A percentile compares a stretch with the other conserved stretches of the same genome.
Conservation (phyloP, 2,329 filamentous ascomycete genomes). For the Hansfordia pulvinata region DNA sequence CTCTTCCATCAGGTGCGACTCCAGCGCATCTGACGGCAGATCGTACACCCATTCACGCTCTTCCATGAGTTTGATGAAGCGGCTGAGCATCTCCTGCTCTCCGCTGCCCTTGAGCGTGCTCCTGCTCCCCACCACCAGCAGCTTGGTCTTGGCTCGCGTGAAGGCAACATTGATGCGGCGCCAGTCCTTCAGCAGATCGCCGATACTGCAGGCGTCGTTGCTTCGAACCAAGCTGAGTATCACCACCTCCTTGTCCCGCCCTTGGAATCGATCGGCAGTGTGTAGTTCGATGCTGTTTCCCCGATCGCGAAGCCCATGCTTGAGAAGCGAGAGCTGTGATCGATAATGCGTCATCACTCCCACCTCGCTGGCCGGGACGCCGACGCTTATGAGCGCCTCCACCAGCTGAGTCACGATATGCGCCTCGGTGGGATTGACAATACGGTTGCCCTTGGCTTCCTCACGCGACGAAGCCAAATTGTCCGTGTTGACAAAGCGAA, state of each 20-base stretch:
- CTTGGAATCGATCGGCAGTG: conserved; percentile 93
- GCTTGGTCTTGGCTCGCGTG: conserved; percentile 81
- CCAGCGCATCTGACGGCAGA: conserved; percentile 48
- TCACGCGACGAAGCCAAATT: conserved; percentile 54
- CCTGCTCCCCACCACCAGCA: conserved; percentile 75
- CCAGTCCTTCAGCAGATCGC: conserved; percentile 85
- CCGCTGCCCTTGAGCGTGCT: conserved; percentile 62
- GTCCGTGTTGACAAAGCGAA: conserved; percentile 86
- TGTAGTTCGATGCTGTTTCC: conserved; percentile 71
- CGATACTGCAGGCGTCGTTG: conserved; percentile 73
- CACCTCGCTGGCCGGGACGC: conserved; percentile 63
- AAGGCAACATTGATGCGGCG: conserved; percentile 90
- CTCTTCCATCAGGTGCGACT: conserved; percentile 56
- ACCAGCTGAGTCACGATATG: conserved; percentile 69
- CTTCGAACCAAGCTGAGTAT: conserved; percentile 78
- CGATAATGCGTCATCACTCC: conserved; percentile 97
- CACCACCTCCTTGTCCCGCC: conserved; percentile 86
- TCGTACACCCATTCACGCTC: conserved; percentile 68
- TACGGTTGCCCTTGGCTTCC: conserved; percentile 66
- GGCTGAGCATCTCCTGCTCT: conserved; percentile 61
- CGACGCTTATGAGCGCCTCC: conserved; percentile 59
- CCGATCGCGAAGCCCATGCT: conserved; percentile 50
- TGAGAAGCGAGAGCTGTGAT: conserved; percentile 74
- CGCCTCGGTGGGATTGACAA: conserved; percentile 78
- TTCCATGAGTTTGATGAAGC: conserved; percentile 68